These are phyloP conservation scores for Myriosclerotinia scirpicola DNA, from an alignment of 2,329 filamentous ascomycete species.

Conservation along the genomic window DNA sequence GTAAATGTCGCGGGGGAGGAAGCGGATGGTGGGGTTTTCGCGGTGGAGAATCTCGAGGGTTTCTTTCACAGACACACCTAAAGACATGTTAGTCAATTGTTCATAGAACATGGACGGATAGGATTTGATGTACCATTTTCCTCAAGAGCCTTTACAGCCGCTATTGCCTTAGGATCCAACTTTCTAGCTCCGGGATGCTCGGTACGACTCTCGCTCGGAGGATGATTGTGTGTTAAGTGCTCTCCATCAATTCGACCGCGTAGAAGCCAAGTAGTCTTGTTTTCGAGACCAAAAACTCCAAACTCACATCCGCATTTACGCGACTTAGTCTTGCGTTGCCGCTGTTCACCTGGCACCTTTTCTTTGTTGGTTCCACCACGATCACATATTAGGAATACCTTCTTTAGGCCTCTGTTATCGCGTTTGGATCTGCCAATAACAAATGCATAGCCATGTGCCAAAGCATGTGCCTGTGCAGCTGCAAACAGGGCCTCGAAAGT, in stretches of 20 bases:
- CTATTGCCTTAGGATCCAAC: constrained; percentile 66
- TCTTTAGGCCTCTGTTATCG: constrained; percentile 66
- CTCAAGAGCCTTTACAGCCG: constrained; percentile 64
- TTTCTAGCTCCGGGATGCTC: constrained; percentile 65
- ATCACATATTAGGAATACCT: constrained; percentile 67
- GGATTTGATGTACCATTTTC: constrained; percentile 56
- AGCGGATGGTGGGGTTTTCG: constrained; percentile 62
- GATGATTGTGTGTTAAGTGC: constrained; percentile 63
- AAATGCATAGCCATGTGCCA: constrained; percentile 66
- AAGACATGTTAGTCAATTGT: constrained; percentile 38
- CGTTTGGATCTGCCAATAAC: constrained; percentile 65
- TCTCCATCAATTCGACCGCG: constrained; percentile 60
- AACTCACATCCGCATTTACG: constrained; percentile 68
- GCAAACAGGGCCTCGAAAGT: constrained; percentile 65
- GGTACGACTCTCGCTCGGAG: constrained; percentile 65
- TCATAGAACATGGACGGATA: constrained; percentile 19
- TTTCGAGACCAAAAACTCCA: constrained; percentile 69
- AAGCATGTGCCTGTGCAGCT: constrained; percentile 63
- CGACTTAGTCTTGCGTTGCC: constrained; percentile 64
- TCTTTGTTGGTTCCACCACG: constrained; percentile 63
- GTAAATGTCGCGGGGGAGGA: constrained; percentile 65
- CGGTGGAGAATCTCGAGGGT: constrained; percentile 65
- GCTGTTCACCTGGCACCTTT: constrained; percentile 40
- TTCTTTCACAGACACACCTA: constrained; percentile 63
- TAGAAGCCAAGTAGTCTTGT: constrained; percentile 66